phyloP scores from a whole-genome alignment of 108 stramenopile genomes.

The Fistulifera pelliculosa region DNA sequence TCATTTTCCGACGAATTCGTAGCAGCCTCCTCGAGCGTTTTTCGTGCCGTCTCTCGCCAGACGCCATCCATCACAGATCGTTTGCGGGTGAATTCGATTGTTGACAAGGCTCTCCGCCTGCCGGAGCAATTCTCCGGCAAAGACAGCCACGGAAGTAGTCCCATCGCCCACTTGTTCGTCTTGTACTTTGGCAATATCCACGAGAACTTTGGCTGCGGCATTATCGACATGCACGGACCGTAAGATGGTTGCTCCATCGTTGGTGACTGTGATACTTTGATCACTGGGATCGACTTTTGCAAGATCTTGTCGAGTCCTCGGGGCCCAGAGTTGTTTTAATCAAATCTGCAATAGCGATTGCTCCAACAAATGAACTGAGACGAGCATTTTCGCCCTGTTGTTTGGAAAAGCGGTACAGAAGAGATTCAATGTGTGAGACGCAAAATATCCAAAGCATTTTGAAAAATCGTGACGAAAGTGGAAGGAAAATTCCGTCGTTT shows the following conservation, averaged over 20 bases:
- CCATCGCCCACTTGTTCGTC: conserved; percentile 99
- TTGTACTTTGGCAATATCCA: conserved; percentile 97
- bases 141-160: conserved; percentile 89
- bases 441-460: too few species aligned
- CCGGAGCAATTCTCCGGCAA: conserved; percentile 95
- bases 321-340: conserved; percentile 99
- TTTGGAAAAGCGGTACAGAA: neutral
- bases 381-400: conserved; percentile 97
- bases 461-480: too few species aligned
- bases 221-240: conserved; percentile 90
- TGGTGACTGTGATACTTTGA: conserved; percentile 78
- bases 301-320: conserved; percentile 99
- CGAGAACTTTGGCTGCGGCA: conserved; percentile 96
- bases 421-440: too few species aligned
- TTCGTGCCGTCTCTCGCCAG: conserved; percentile 83
- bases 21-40: conserved; percentile 27
- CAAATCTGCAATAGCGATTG: conserved; percentile 98
- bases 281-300: conserved; percentile 78
- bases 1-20: conserved; percentile 44
- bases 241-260: conserved; percentile 95
- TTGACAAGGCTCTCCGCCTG: conserved; percentile 93
- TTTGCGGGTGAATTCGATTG: conserved; percentile 96
- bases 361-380: conserved; percentile 95
- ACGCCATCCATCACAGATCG: conserved; percentile 96
- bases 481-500: too few species aligned